Conservation (phyloP, 257 asterid genomes). For the Penstemon davidsonii region DNA sequence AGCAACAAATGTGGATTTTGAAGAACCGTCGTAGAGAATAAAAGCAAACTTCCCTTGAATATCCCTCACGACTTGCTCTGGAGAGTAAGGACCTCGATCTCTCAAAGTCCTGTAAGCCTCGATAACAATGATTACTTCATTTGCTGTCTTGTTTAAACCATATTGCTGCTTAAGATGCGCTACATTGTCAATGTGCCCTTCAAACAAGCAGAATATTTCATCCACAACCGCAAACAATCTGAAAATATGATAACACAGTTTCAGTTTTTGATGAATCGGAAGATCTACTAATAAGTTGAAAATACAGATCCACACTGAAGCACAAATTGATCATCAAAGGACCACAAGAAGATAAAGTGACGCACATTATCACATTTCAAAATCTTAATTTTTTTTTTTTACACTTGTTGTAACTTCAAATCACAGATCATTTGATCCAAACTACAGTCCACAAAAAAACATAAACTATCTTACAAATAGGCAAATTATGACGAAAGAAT, state of each 20-base stretch:
- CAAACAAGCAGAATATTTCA: constrained; percentile 40
- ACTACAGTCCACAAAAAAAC: no score
- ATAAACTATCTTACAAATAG: no score
- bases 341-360: no score
- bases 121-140: constrained; percentile 32
- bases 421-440: no score
- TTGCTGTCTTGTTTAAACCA: constrained; percentile 31
- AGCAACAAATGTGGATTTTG: constrained; percentile 26
- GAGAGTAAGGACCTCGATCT: constrained; percentile 36
- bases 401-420: no score
- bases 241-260: neutral
- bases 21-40: constrained; percentile 28
- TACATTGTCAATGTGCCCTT: constrained; percentile 38
- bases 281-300: no score
- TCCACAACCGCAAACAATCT: constrained; percentile 34
- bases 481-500: no score
- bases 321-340: neutral
- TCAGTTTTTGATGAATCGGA: neutral
- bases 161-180: constrained; percentile 36
- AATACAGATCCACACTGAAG: neutral
- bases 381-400: no score
- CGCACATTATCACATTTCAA: no score
- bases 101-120: constrained; percentile 35
- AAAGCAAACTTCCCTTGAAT: constrained; percentile 35
- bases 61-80: constrained; percentile 35